A percentile compares a stretch with the other conserved stretches of the same genome.
These are phyloP conservation scores for Blastobotrys illinoisensis DNA, from an alignment of 1,139 yeast species.

Conservation along the genomic window DNA sequence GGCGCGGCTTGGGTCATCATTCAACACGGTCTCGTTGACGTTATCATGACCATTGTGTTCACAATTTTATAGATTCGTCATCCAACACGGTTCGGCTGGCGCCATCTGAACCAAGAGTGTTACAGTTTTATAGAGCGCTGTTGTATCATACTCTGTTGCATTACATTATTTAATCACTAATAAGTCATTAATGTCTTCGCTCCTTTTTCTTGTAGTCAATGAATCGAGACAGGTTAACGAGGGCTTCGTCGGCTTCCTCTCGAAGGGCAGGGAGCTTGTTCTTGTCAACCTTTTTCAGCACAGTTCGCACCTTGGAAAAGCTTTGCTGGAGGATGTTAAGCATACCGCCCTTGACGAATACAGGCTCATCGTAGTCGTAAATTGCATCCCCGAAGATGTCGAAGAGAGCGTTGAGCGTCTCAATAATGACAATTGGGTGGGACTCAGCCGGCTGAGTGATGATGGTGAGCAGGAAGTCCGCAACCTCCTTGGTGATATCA, in stretches of 20 bases:
- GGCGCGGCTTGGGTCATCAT: conserved; percentile 62
- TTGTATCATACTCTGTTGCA: not conserved
- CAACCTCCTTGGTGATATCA: conserved; percentile 36
- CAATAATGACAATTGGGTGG: conserved; percentile 44
- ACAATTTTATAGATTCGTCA: conserved; percentile 3
- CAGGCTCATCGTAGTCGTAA: conserved; percentile 59
- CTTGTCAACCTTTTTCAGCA: conserved; percentile 63
- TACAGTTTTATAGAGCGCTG: conserved; percentile 3
- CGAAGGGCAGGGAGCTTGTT: conserved; percentile 54
- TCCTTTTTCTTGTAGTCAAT: conserved; percentile 63
- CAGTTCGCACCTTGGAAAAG: conserved; percentile 47
- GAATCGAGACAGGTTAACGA: conserved; percentile 64
- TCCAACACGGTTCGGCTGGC: too few relatives aligned
- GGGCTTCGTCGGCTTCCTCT: conserved; percentile 62
- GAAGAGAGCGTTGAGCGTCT: conserved; percentile 58
- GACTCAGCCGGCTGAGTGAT: conserved; percentile 33
- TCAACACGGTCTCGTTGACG: conserved; percentile 28
- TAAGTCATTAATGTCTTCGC: conserved; percentile 11
- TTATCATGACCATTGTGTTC: conserved; percentile 6
- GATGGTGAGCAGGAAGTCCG: conserved; percentile 21
- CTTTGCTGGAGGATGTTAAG: conserved; percentile 40
- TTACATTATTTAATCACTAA: not conserved
- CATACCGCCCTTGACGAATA: conserved; percentile 58
- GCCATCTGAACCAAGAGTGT: too few relatives aligned
- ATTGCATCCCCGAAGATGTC: conserved; percentile 77